A percentile compares a stretch with the other conserved stretches of the same genome.
Evolutionary conservation across 176 grass and related monocot species (phyloP).

Genomic region (Oryza meyeriana): DNA sequence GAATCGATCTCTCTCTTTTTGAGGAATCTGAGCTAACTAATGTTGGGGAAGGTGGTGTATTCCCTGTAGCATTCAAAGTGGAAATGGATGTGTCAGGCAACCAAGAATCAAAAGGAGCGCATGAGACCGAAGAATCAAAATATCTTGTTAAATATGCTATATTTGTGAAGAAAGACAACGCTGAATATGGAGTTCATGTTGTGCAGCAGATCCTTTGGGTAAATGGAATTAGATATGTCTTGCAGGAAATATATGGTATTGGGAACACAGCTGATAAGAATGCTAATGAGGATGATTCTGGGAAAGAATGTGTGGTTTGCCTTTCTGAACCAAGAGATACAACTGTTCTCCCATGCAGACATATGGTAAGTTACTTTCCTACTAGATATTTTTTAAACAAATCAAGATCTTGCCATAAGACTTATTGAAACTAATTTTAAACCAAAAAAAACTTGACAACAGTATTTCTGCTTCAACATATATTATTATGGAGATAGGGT

Average conservation of each 20-base stretch:
- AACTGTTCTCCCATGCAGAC: slow-evolving; percentile 62
- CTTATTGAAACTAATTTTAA: not conserved
- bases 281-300: slow-evolving; percentile 43
- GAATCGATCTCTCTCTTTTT: slow-evolving; percentile 54
- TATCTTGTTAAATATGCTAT: slow-evolving; percentile 55
- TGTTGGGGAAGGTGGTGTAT: slow-evolving; percentile 42
- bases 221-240: slow-evolving; percentile 55
- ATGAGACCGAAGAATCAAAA: slow-evolving; percentile 29
- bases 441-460: not conserved
- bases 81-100: slow-evolving; percentile 46
- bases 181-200: slow-evolving; percentile 34
- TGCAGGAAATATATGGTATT: slow-evolving; percentile 69
- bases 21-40: slow-evolving; percentile 47
- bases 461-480: not conserved
- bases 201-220: slow-evolving; percentile 60
- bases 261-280: slow-evolving; percentile 41
- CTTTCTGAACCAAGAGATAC: slow-evolving; percentile 66
- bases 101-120: slow-evolving; percentile 28
- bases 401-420: not conserved
- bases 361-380: slow-evolving; percentile 53
- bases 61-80: slow-evolving; percentile 58
- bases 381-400: not conserved
- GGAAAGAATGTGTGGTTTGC: slow-evolving; percentile 71
- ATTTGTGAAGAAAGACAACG: slow-evolving; percentile 50
- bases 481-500: not conserved